Conservation (phyloP, 176 grass and related monocot species). For the Zizania latifolia region DNA sequence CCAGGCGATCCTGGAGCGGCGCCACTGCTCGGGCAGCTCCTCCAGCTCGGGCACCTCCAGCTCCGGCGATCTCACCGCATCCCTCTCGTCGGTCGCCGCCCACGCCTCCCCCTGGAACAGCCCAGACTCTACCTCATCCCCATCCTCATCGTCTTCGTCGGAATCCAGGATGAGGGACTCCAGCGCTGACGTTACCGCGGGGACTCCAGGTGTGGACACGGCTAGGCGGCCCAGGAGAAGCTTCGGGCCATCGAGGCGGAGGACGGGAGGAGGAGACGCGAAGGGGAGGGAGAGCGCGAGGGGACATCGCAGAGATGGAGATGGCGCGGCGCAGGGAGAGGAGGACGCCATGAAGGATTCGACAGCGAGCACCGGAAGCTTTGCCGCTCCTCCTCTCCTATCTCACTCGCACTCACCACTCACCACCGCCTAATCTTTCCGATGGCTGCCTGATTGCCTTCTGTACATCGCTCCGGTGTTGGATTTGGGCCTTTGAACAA, state of each 20-base stretch:
- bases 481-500: background rate
- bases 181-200: constrained; percentile 23
- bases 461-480: background rate
- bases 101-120: constrained; percentile 38
- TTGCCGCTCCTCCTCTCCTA: constrained; percentile 13
- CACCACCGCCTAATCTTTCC: constrained; percentile 37
- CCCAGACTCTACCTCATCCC: constrained; percentile 1
- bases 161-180: constrained; percentile 28
- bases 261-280: constrained; percentile 9
- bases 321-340: constrained; percentile 26
- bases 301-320: constrained; percentile 28
- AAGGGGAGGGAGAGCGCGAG: constrained; percentile 25
- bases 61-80: constrained; percentile 53
- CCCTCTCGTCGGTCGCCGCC: constrained; percentile 45
- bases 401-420: background rate
- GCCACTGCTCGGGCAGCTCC: constrained; percentile 91
- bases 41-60: constrained; percentile 72
- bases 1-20: constrained; percentile 89
- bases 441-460: too few species aligned
- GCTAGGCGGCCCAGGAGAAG: constrained; percentile 9
- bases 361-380: constrained; percentile 1
- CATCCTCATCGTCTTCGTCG: too few species aligned
- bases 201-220: background rate
- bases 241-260: constrained; percentile 6
- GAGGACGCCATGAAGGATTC: constrained; percentile 36